Base-by-base conservation (phyloP, 1,139 yeast genomes). In the Geotrichum klebahnii region DNA sequence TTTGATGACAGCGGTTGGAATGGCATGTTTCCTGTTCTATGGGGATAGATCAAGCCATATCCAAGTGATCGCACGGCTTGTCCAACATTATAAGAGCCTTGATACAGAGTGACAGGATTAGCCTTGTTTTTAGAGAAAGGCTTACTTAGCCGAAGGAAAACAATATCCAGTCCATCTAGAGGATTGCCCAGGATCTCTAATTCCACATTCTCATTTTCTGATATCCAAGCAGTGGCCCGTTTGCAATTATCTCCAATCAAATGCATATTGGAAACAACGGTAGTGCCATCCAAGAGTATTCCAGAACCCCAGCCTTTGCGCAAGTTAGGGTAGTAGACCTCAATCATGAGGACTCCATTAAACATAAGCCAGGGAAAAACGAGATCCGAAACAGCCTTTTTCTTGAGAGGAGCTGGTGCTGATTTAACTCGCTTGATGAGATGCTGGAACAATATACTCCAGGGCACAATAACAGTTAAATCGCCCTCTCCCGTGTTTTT, bases 401-500 rank as follows among this genome's bases (percentile, higher is more conserved):
- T n/a, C 8, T 19, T 1, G 3, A 26, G 6, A n/a, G 4, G 33
- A 3, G 39, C 20, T 9, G 46, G 46, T 9, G 19, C 26, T n/a
- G n/a, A 9, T n/a, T 33, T 43, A 9, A 33, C 46, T 12, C 31
- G 24, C 28, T 20, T 45, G 2, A 39, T 4, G 12, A 38, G 23
- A n/a, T 8, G 10, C 22, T 33, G 14, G n/a, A 40, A 32, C 63
- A 74, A 60, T 5, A 57, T 52, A 3, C 60, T 53, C 86, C 85
- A 81, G 0, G 82, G 74, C 2, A 77, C 58, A 2, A 80, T 69
- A 2, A 76, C 62, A 19, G 76, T 62, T 51, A 82, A 62, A 29
- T 80, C 81, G 1, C 89, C 88, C 56, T 81, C 84, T 5, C 85
- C 85, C 54, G 78, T 75, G 10, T 54, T 45, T 60, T 80, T 80